phyloP scores from a whole-genome alignment of 352 stramenopile species.

The Halophytophthora polymorphica region DNA sequence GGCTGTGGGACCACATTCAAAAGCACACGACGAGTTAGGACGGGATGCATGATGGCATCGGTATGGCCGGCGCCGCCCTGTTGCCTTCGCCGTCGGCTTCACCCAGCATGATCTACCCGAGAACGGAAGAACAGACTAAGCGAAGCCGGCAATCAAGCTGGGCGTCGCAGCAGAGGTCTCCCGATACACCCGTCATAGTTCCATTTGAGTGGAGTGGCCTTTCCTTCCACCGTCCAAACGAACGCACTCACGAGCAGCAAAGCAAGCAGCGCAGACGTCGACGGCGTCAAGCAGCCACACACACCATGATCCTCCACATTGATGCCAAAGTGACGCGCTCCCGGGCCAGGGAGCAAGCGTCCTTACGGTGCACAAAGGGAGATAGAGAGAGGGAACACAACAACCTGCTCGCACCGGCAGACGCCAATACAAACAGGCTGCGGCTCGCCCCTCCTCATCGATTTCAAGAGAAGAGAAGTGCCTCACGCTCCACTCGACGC shows the following conservation, averaged over 20 bases:
- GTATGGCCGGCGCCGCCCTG: conserved; percentile 9
- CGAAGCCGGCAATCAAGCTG: no score
- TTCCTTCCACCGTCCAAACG: background rate
- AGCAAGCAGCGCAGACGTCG: background rate
- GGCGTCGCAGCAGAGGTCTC: conserved; percentile 8
- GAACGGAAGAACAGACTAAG: background rate
- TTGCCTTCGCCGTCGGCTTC: background rate
- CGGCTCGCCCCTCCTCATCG: conserved; percentile 45
- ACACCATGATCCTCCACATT: conserved; percentile 83
- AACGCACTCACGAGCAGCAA: background rate
- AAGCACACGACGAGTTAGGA: conserved; percentile 54
- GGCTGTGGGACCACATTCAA: conserved; percentile 34
- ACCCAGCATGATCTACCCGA: background rate
- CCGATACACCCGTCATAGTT: conserved; percentile 85
- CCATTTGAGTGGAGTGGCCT: conserved; percentile 82
- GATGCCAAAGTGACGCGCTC: conserved; percentile 28
- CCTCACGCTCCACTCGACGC: background rate
- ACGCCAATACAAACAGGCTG: background rate
- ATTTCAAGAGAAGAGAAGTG: conserved; percentile 85
- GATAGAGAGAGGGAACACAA: conserved; percentile 37
- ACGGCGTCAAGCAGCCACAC: conserved; percentile 45
- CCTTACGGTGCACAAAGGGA: conserved; percentile 57
- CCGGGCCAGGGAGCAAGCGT: no score
- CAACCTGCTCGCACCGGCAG: no score
- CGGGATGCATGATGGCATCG: conserved; percentile 53